Evolutionary conservation across 106 monocot genomes (phyloP).

Genomic region (Platanthera zijinensis): DNA sequence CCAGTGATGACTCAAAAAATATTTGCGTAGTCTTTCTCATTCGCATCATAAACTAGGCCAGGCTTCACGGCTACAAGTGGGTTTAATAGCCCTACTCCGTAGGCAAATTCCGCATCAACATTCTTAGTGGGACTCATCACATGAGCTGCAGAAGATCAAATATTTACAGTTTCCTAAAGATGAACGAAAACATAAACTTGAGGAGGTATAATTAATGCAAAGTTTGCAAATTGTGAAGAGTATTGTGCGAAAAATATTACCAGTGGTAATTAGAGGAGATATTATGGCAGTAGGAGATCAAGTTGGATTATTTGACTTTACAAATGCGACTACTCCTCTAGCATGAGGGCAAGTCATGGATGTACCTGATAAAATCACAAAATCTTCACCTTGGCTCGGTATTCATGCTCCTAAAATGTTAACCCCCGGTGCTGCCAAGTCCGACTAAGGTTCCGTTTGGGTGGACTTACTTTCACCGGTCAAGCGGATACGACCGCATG

Average conservation of each 20-base stretch:
- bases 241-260: no score
- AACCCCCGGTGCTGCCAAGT: background rate
- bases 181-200: no score
- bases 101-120: conserved; percentile 16
- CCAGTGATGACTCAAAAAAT: conserved; percentile 19
- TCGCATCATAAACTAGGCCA: conserved; percentile 16
- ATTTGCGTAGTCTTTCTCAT: conserved; percentile 9
- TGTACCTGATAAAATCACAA: conserved; percentile 28
- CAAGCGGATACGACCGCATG: no score
- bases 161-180: no score
- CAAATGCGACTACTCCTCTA: no score
- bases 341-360: conserved; percentile 35
- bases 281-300: no score
- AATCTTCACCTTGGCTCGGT: background rate
- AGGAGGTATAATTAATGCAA: no score
- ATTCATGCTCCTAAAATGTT: background rate
- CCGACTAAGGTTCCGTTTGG: no score
- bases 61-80: conserved; percentile 13
- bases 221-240: no score
- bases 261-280: conserved; percentile 1
- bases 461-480: no score
- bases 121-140: conserved; percentile 13
- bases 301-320: no score
- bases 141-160: background rate
- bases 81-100: conserved; percentile 20